Conservation (phyloP, 139 green algal species). For the Coccomyxa sp. region DNA sequence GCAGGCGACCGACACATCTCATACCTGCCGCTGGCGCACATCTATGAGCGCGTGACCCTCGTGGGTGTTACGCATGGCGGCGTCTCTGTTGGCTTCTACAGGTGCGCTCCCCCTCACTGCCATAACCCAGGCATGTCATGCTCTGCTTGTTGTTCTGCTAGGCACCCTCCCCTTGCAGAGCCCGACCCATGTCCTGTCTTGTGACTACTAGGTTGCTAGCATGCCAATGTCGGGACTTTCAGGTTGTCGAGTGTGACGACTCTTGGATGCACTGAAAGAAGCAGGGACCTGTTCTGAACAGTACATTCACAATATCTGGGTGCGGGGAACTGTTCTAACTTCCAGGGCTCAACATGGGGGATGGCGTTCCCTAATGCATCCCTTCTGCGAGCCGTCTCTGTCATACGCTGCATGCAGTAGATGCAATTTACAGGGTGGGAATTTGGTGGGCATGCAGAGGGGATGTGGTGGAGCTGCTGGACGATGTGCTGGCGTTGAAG, state of each 20-base stretch:
- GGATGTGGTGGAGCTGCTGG: conserved; percentile 80
- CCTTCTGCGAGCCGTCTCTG: too few relatives aligned
- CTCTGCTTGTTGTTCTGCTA: neutral
- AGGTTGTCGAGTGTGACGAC: too few relatives aligned
- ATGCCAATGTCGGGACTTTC: too few relatives aligned
- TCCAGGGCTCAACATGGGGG: too few relatives aligned
- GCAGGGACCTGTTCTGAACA: neutral
- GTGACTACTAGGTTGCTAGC: too few relatives aligned
- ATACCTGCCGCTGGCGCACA: conserved; percentile 93
- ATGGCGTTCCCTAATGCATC: too few relatives aligned
- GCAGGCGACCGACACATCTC: conserved; percentile 71
- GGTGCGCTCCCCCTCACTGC: conserved; percentile 4
- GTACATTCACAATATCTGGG: neutral
- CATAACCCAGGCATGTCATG: neutral
- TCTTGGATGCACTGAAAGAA: too few relatives aligned
- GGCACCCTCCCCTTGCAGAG: neutral
- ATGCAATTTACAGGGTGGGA: neutral
- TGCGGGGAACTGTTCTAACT: too few relatives aligned
- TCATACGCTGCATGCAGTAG: too few relatives aligned
- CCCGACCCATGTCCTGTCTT: neutral
- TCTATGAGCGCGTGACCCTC: conserved; percentile 86
- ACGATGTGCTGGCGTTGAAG: conserved; percentile 64
- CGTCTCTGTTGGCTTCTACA: conserved; percentile 77
- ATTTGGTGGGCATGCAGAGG: conserved; percentile 32
- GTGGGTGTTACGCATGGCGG: conserved; percentile 54